These are phyloP conservation scores for Lecanosticta acicola DNA, from an alignment of 2,329 filamentous ascomycete genomes.

Conservation along the genomic window DNA sequence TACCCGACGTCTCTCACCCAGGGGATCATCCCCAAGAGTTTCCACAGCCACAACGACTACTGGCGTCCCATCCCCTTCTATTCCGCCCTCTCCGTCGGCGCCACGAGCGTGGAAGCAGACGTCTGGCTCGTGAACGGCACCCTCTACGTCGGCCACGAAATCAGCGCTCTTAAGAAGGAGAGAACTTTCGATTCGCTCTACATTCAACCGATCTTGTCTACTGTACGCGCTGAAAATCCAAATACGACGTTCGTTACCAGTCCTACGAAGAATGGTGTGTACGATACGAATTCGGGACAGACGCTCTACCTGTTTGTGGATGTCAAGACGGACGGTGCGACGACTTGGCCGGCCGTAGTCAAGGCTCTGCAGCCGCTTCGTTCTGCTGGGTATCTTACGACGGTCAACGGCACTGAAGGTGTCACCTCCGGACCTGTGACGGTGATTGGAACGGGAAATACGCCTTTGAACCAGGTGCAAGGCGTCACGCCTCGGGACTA, in stretches of 20 bases:
- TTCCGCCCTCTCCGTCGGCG: slow-evolving; percentile 52
- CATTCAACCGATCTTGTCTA: slow-evolving; percentile 53
- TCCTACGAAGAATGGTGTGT: slow-evolving; percentile 55
- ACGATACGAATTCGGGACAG: slow-evolving; percentile 50
- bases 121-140: slow-evolving; percentile 55
- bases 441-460: slow-evolving; percentile 58
- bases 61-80: slow-evolving; percentile 46
- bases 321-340: slow-evolving; percentile 53
- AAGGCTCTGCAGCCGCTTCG: slow-evolving; percentile 53
- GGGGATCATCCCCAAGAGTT: slow-evolving; percentile 52
- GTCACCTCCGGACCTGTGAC: slow-evolving; percentile 50
- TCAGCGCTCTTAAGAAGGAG: slow-evolving; percentile 45
- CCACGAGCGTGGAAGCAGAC: slow-evolving; percentile 51
- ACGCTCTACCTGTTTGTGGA: slow-evolving; percentile 62
- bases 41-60: slow-evolving; percentile 59
- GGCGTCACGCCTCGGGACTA: slow-evolving; percentile 40
- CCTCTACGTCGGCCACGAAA: slow-evolving; percentile 54
- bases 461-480: slow-evolving; percentile 43
- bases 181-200: slow-evolving; percentile 56
- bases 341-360: slow-evolving; percentile 53
- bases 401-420: slow-evolving; percentile 41
- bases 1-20: slow-evolving; percentile 59
- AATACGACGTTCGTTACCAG: slow-evolving; percentile 43
- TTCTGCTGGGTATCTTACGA: slow-evolving; percentile 49
- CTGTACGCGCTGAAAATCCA: slow-evolving; percentile 54